These are phyloP conservation scores for Scytalidium sp. DNA, from an alignment of 2,329 filamentous ascomycete species.

Conservation along the genomic window DNA sequence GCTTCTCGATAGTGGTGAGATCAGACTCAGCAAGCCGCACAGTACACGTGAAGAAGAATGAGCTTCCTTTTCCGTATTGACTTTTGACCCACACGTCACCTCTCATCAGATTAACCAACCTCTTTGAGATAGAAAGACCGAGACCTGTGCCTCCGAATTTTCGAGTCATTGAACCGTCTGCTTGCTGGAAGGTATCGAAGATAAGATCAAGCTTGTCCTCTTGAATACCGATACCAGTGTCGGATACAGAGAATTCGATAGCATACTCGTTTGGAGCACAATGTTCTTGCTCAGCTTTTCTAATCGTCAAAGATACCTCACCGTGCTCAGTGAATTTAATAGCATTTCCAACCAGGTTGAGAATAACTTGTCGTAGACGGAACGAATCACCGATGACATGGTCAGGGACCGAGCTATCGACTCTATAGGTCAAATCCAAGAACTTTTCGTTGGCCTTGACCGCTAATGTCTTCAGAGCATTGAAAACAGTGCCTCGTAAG, in stretches of 20 bases:
- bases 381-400: conserved; percentile 96
- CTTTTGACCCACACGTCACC: conserved; percentile 96
- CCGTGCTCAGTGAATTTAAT: conserved; percentile 99
- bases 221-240: conserved; percentile 96
- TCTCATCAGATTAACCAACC: conserved; percentile 92
- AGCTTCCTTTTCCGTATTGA: conserved; percentile 84
- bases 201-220: conserved; percentile 94
- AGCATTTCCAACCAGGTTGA: conserved; percentile 95
- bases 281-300: conserved; percentile 62
- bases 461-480: conserved; percentile 92
- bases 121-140: conserved; percentile 91
- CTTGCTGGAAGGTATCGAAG: conserved; percentile 98
- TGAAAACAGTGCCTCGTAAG: conserved; percentile 91
- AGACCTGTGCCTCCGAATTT: conserved; percentile 95
- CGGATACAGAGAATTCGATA: conserved; percentile 92
- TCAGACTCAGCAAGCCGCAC: conserved; percentile 82
- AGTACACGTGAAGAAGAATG: conserved; percentile 94
- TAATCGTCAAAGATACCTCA: conserved; percentile 92
- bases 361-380: conserved; percentile 91
- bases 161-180: conserved; percentile 92
- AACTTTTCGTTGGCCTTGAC: conserved; percentile 97
- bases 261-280: conserved; percentile 76
- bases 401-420: conserved; percentile 90
- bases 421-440: conserved; percentile 87
- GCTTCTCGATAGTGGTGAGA: conserved; percentile 72